Conservation (phyloP, 1,139 yeast genomes). For the Hemisphaericaspora xylanilytica region DNA sequence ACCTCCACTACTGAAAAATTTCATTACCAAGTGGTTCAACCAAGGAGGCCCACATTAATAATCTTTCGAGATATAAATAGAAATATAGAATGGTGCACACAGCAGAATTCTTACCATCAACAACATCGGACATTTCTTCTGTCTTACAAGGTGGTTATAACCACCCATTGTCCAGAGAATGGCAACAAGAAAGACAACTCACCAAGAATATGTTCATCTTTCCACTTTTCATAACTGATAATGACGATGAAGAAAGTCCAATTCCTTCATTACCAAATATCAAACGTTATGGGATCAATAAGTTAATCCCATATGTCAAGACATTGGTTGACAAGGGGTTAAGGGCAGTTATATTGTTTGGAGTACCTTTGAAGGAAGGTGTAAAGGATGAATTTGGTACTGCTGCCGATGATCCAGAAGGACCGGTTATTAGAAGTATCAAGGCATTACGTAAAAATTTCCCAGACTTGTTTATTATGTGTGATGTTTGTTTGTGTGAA, state of each 20-base stretch:
- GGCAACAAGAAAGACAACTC: constrained; percentile 87
- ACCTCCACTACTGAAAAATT: too few relatives aligned
- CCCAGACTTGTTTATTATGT: constrained; percentile 82
- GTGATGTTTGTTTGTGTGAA: constrained; percentile 96
- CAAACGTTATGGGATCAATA: constrained; percentile 81
- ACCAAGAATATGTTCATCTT: constrained; percentile 88
- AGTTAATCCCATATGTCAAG: constrained; percentile 68
- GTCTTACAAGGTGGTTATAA: constrained; percentile 91
- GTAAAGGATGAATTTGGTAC: constrained; percentile 81
- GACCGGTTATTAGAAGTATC: constrained; percentile 86
- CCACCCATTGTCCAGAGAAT: constrained; percentile 82
- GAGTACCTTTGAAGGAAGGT: constrained; percentile 77
- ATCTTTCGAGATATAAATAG: too few relatives aligned
- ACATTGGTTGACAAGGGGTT: constrained; percentile 78
- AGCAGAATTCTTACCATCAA: constrained; percentile 63
- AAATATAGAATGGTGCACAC: constrained; percentile 45
- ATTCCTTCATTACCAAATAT: constrained; percentile 85
- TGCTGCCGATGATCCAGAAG: constrained; percentile 93
- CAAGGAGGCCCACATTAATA: too few relatives aligned
- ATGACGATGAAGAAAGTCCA: constrained; percentile 71
- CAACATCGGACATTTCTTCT: constrained; percentile 67
- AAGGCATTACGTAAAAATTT: constrained; percentile 60
- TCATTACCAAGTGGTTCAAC: too few relatives aligned
- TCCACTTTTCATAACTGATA: constrained; percentile 84
- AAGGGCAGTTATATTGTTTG: constrained; percentile 82